Base-by-base conservation (phyloP, 2,329 filamentous ascomycete species). In the Fusarium newnesense region DNA sequence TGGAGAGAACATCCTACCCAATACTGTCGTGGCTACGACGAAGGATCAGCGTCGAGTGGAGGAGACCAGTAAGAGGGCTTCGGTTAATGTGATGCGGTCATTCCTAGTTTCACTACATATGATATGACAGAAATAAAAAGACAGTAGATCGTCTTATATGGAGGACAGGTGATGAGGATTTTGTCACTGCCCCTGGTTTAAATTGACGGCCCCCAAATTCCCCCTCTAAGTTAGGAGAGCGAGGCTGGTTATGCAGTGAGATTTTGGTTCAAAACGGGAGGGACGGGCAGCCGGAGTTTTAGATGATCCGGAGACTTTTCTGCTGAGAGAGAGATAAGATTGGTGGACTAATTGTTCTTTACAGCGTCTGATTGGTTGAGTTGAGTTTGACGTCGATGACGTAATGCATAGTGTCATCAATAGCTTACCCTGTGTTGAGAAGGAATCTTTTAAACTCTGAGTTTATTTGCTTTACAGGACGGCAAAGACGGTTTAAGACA, bases 81-180 rank as follows among this genome's bases (percentile, higher is more conserved):
- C 43, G 40, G 2, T 30, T 26, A 47, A 47, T 7, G 19, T 36
- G 19, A 28, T 50, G 56, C 42, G 34, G 56, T 16, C 40, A 50
- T 36, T 30, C 11, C 5, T 4, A 15, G 56, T 50, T 37, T 59
- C 42, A 59, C 24, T n/a, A 9, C 24, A 16, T n/a, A 5, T 10
- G 0, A 2, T 7, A 7, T 24, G 42, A 37, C n/a, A 59, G 18
- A 59, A 59, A 30, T 28, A 59, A 18, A 13, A 5, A 0, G 5
- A 1, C 42, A 49, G 19, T 28, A 1, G 2, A 0, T 1, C 2
- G 5, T 1, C 18, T 9, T 5, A 1, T 1, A 18, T 1, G 4
- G 19, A 5, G 1, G 3, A 6, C 24, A 28, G 4, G 9, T 6
- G 47, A 19, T 16, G 5, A 11, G 15, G 9, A 57, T 56, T 36